Percentiles rank a stretch among this genome's conserved stretches.
phyloP scores from a whole-genome alignment of 495 filamentous ascomycete species.

The Thermochaetoides thermophila region DNA sequence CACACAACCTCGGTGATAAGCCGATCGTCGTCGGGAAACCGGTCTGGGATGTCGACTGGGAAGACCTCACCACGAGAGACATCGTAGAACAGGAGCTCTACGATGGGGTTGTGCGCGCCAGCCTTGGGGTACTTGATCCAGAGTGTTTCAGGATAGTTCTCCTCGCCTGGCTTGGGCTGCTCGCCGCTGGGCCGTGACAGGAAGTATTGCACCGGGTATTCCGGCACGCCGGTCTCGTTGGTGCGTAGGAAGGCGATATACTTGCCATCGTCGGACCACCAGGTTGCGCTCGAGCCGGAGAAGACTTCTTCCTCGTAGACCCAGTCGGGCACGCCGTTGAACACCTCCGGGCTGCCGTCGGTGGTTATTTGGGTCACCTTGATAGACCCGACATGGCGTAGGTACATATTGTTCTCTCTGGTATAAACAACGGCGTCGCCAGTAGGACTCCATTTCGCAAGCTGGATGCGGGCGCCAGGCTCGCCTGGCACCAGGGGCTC shows the following conservation, averaged over 20 bases:
- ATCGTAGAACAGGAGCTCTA: constrained; percentile 80
- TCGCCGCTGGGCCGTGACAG: constrained; percentile 73
- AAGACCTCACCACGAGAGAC: constrained; percentile 67
- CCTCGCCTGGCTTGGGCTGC: constrained; percentile 52
- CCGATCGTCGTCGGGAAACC: constrained; percentile 66
- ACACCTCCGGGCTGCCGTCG: constrained; percentile 73
- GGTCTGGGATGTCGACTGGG: constrained; percentile 56
- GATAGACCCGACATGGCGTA: constrained; percentile 47
- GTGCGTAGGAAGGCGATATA: constrained; percentile 84
- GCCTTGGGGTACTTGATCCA: constrained; percentile 97
- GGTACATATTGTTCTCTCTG: constrained; percentile 72
- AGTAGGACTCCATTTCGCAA: constrained; percentile 80
- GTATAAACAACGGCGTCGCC: constrained; percentile 80
- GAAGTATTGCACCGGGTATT: constrained; percentile 91
- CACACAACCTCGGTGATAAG: constrained; percentile 90
- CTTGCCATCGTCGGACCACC: constrained; percentile 84
- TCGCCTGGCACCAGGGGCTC: constrained; percentile 63
- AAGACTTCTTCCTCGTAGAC: constrained; percentile 98
- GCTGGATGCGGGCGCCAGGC: constrained; percentile 53
- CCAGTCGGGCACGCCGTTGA: constrained; percentile 98
- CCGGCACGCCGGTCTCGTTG: constrained; percentile 81
- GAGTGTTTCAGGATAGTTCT: constrained; percentile 79
- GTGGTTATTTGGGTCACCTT: constrained; percentile 60
- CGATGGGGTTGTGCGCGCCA: constrained; percentile 82
- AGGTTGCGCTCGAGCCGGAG: constrained; percentile 62